Evolutionary conservation across 2,329 filamentous ascomycete genomes (phyloP), one percentile per base, ranked within the genome.

Genomic region (Pseudocercospora cruenta): DNA sequence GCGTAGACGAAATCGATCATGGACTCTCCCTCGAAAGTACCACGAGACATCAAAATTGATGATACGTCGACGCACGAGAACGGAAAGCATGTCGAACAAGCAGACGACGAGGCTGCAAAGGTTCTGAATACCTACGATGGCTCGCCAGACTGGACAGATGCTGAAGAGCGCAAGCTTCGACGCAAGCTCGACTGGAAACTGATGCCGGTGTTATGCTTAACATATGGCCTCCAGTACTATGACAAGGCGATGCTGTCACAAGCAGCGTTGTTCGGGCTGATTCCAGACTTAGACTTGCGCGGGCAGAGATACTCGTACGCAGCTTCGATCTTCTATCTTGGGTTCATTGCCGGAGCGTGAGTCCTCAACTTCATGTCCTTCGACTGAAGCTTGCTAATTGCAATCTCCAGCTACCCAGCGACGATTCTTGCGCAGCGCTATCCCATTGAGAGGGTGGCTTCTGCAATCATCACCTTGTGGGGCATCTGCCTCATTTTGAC

Each of bases 201-300:
- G 0, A 79, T 84, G 77, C 81, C 82, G 0, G 77, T 85, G 14
- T 75, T 85, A 0, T 83, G 81, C 65, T 67, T 78, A 3, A 83
- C 81, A 0, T 84, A 83, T 68, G 78, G 76, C 0, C 73, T 84
- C n/a, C 81, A 83, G 65, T 84, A 83, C 65, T 83, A 83, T 57
- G 82, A 84, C 68, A 84, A 86, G 70, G 82, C 83, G 2, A 85
- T 87, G 81, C 73, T 87, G 16, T 82, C 80, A 0, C 84, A 86
- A 68, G 85, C 84, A 76, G 80, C 80, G 12, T 70, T 82, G 1
- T 82, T 82, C 62, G 81, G 81, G 1, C 69, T 83, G 12, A 73
- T 77, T 1, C 73, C 73, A 7, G 82, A 84, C 62, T 73, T 83
- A 4, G 75, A 76, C 0, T 75, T 85, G 14, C 72, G 69, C 0